Base-by-base conservation (phyloP, 2,329 filamentous ascomycete species). In the Diaporthe citrichinensis region DNA sequence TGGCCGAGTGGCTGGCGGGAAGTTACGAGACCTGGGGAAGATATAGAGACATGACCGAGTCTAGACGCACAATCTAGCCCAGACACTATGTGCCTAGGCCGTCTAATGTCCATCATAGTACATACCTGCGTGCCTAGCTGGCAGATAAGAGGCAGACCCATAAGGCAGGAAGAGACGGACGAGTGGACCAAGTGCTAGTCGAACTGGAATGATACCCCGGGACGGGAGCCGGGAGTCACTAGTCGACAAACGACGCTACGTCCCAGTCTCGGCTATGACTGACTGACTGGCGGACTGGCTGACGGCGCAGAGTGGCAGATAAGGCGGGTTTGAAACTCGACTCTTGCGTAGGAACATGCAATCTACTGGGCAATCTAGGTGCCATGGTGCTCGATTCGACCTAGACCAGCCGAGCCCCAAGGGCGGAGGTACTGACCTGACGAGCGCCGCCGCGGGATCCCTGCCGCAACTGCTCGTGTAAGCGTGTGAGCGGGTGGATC, bases 161-260 rank as follows among this genome's bases (percentile, higher is more conserved):
- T 25, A 39, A 9, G 12, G 57, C 57, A 39, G 34, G 23, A 44
- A 44, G 41, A 49, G 57, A n/a, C 39, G 36, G 59, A 49, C 59
- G 25, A 46, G 17, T 46, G n/a, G 39, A 39, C 59, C 58, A 28
- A 15, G 31, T 36, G 4, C 23, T 41, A 53, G 46, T 68, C 23
- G 31, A 14, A 12, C 46, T 68, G 65, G 46, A 68, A 68, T 53
- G 65, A 68, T 68, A 68, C 46, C 46, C 46, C 65, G 65, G 65
- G 65, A 68, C 65, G 65, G 65, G 46, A 68, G 65, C 41, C 65
- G 65, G 65, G 46, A 68, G 65, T 53, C 46, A 39, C 31, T 68
- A 68, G 65, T 28, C 12, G 34, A 25, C 31, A 39, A 25, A 53
- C 31, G 31, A 46, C 65, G 65, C 65, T 53, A 68, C n/a, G 65